Percentiles rank a stretch among this genome's conserved stretches.
Conservation (phyloP, 1,284 basidiomycete genomes). For the Peniophora sp. region DNA sequence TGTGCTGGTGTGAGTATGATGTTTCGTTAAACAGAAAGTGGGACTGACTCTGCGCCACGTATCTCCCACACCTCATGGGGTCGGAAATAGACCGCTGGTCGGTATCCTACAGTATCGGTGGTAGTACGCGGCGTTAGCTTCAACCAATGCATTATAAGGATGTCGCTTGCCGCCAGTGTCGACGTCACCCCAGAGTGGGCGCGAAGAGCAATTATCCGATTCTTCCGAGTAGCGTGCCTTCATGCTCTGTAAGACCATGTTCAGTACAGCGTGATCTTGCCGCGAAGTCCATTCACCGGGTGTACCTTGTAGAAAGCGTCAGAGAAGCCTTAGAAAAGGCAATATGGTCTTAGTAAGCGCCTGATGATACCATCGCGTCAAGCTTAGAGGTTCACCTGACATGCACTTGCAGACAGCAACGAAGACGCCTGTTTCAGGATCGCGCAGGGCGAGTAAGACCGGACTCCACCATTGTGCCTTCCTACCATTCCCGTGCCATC, state of each 20-base stretch:
- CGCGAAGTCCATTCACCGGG: conserved; percentile 2
- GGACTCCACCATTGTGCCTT: conserved; percentile 94
- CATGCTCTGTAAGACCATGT: conserved; percentile 37
- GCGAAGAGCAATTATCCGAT: conserved; percentile 57
- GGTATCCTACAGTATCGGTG: conserved; percentile 45
- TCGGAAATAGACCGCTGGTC: conserved; percentile 79
- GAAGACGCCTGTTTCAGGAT: conserved; percentile 58
- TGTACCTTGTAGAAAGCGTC: conserved; percentile 78
- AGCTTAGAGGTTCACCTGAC: conserved; percentile 63
- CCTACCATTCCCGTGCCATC: conserved; percentile 90
- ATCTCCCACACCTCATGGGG: conserved; percentile 91
- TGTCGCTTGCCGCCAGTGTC: conserved; percentile 55
- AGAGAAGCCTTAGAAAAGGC: conserved; percentile 35
- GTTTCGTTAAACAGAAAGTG: not conserved
- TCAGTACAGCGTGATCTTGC: conserved; percentile 4
- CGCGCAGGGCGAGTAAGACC: conserved; percentile 78
- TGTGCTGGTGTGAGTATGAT: conserved; percentile 1
- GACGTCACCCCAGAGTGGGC: conserved; percentile 50
- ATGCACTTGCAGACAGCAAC: conserved; percentile 88
- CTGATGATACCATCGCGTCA: too few species aligned
- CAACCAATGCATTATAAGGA: conserved; percentile 2
- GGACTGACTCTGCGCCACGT: conserved; percentile 75
- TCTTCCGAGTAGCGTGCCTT: conserved; percentile 57
- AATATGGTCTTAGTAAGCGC: not conserved
- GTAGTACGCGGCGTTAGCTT: conserved; percentile 1